A percentile compares a stretch with the other conserved stretches of the same genome.
phyloP scores from a whole-genome alignment of 345 rosid species.

The Turnera subulata region DNA sequence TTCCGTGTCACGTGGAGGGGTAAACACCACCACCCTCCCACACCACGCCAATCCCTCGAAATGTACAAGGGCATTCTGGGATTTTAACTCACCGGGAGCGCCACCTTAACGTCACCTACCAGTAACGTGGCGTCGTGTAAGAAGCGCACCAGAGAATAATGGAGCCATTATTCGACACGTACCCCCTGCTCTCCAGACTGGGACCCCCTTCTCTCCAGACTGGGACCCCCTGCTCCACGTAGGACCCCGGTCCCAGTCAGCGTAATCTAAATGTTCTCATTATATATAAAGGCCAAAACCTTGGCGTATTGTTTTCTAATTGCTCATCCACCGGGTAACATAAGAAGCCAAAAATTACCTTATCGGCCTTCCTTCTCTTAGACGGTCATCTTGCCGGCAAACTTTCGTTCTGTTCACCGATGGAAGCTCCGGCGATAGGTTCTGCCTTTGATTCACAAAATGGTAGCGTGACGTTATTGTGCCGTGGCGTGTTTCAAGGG shows the following conservation, averaged over 20 bases:
- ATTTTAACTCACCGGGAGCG: too few species aligned
- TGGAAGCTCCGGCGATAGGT: slow-evolving; percentile 18
- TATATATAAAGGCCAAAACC: slow-evolving; percentile 13
- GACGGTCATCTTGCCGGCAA: too few species aligned
- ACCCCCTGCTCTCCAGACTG: neutral
- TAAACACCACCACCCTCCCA: too few species aligned
- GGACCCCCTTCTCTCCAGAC: slow-evolving; percentile 10
- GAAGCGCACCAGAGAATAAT: neutral
- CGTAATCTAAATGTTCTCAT: slow-evolving; percentile 2
- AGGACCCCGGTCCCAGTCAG: slow-evolving; percentile 13
- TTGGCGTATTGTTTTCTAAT: neutral
- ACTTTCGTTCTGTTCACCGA: neutral
- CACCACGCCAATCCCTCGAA: neutral
- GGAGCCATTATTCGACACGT: slow-evolving; percentile 21
- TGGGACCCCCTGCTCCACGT: slow-evolving; percentile 10
- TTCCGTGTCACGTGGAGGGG: too few species aligned
- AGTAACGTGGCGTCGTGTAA: slow-evolving; percentile 23
- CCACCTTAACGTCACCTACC: neutral
- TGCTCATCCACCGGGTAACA: too few species aligned
- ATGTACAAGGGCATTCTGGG: neutral
- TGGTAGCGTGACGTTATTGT: slow-evolving; percentile 32
- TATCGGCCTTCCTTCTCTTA: too few species aligned
- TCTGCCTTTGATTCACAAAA: slow-evolving; percentile 1
- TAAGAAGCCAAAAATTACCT: too few species aligned
- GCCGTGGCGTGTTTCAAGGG: slow-evolving; percentile 44